Evolutionary conservation across 2,329 filamentous ascomycete genomes (phyloP), one percentile per base, ranked within the genome.

Genomic region (Blumeriella jaapii): DNA sequence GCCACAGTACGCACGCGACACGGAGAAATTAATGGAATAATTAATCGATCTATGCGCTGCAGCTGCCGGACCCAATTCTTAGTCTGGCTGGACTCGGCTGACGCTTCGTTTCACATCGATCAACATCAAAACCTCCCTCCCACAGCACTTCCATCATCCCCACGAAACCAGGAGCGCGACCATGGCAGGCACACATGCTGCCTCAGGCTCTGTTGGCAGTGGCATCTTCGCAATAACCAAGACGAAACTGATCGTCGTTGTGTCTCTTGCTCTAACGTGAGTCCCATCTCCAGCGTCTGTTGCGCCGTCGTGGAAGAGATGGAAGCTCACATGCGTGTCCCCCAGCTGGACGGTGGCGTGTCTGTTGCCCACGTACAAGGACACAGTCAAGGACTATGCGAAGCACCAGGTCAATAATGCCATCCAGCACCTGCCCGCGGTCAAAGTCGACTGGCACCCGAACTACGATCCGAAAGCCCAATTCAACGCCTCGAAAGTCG

Each of bases 281-380:
- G 51, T 48, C 13, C 10, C 7, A 7, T 10, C 20, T 32, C 25
- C 28, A 6, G 29, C 11, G 5, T 14, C n/a, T n/a, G n/a, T n/a
- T n/a, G n/a, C n/a, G n/a, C n/a, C n/a, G n/a, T n/a, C n/a, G 12
- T 20, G 5, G 17, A 16, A 6, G 6, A 6, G 12, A 27, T 20
- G 16, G 19, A 28, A 18, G 18, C 35, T 38, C 23, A 38, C 27
- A 23, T 25, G 19, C 16, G 29, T n/a, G 13, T 26, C 25, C 6
- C n/a, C 15, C 39, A 69, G 67, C 37, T 71, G 67, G 67, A 61
- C 59, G 49, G 47, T 67, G 30, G 65, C 65, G 5, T 53, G 59
- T 23, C 44, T 67, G 3, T 40, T 67, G 4, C 62, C 63, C 6
- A 52, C 52, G 25, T 68, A 66, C 52, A 57, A 60, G 26, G 60